These are phyloP conservation scores for Saccharomycopsis sp. DNA, from an alignment of 805 yeast genomes.

Conservation along the genomic window DNA sequence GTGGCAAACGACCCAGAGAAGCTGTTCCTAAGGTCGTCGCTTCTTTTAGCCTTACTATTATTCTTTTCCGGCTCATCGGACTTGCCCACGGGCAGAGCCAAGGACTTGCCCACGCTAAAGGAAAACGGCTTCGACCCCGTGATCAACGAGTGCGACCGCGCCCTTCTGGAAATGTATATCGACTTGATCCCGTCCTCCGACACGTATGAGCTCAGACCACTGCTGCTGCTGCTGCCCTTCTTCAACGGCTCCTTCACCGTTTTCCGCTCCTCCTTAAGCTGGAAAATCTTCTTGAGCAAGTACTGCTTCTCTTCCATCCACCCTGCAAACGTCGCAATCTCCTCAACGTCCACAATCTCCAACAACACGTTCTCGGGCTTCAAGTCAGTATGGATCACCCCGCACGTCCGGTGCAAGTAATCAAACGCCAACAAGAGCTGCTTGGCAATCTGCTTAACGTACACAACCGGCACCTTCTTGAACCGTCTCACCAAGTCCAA, in stretches of 20 bases:
- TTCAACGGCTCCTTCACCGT: background rate
- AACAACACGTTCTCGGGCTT: constrained; percentile 65
- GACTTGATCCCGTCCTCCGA: constrained; percentile 3
- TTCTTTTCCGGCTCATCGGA: background rate
- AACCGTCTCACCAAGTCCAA: constrained; percentile 42
- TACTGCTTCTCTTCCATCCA: constrained; percentile 27
- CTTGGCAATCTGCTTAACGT: constrained; percentile 47
- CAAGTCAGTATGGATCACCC: constrained; percentile 64
- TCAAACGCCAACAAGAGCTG: constrained; percentile 49
- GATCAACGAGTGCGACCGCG: constrained; percentile 33
- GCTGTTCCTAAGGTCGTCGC: too few species aligned
- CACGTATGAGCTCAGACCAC: background rate
- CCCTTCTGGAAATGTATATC: background rate
- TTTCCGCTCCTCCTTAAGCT: constrained; percentile 15
- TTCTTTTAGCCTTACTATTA: too few species aligned
- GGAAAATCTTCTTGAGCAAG: constrained; percentile 22
- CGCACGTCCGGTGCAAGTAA: constrained; percentile 51
- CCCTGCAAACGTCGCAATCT: constrained; percentile 32
- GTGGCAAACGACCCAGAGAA: constrained; percentile 17
- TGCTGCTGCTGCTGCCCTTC: background rate
- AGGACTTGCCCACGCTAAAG: constrained; percentile 52
- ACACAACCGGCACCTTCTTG: constrained; percentile 38
- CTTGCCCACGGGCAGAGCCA: background rate
- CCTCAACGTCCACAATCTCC: constrained; percentile 46
- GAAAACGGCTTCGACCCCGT: constrained; percentile 93